Conservation (phyloP, 1,284 basidiomycete species). For the Mycena sp. region DNA sequence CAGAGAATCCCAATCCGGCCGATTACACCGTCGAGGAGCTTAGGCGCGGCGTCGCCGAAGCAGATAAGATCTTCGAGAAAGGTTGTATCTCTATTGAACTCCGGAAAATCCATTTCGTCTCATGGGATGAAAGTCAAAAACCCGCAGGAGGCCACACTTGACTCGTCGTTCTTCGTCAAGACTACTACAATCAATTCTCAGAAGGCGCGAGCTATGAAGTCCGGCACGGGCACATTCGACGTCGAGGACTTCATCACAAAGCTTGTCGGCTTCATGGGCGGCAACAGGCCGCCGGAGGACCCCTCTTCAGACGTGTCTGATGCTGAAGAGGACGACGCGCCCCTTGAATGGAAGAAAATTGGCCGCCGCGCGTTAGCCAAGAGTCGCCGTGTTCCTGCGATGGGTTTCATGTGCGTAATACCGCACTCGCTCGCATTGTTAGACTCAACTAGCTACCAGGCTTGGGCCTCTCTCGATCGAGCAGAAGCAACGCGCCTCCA, state of each 20-base stretch:
- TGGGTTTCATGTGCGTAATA: constrained; percentile 79
- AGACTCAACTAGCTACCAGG: constrained; percentile 50
- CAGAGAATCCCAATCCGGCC: constrained; percentile 55
- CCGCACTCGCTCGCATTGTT: neutral
- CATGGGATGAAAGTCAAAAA: constrained; percentile 66
- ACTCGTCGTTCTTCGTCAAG: constrained; percentile 76
- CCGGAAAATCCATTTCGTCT: neutral
- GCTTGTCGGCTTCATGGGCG: constrained; percentile 77
- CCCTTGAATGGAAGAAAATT: constrained; percentile 78
- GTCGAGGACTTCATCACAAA: constrained; percentile 83
- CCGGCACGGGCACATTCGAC: constrained; percentile 83
- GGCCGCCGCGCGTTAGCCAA: constrained; percentile 78
- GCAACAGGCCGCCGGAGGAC: constrained; percentile 50
- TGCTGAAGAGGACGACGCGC: constrained; percentile 52
- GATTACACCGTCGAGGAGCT: constrained; percentile 66
- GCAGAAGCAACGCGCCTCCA: constrained; percentile 70
- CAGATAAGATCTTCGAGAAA: constrained; percentile 68
- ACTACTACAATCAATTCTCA: constrained; percentile 75
- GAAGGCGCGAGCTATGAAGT: constrained; percentile 85
- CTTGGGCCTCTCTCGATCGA: constrained; percentile 81
- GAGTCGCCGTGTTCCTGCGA: constrained; percentile 75
- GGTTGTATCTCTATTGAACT: constrained; percentile 48
- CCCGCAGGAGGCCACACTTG: constrained; percentile 81
- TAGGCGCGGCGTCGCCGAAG: constrained; percentile 58
- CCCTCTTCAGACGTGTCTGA: constrained; percentile 36